Evolutionary conservation across 768 basidiomycete genomes (phyloP).

Genomic region (Paxillus rubicundulus): DNA sequence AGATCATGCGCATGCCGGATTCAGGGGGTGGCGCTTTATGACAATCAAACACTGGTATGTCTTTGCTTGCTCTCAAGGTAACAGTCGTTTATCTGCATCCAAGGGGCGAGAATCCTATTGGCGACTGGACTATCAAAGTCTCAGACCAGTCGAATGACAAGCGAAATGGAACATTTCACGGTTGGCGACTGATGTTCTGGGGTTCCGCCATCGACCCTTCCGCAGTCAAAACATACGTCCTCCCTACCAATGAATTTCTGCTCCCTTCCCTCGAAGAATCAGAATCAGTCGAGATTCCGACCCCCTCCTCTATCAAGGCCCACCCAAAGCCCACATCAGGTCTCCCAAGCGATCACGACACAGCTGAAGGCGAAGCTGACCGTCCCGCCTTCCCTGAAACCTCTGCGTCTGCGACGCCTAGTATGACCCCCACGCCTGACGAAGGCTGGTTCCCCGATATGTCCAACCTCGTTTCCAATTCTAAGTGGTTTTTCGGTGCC

Average conservation of each 20-base stretch:
- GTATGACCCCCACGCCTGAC: constrained; percentile 61
- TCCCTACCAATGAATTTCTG: constrained; percentile 50
- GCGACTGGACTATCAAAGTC: constrained; percentile 87
- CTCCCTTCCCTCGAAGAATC: constrained; percentile 48
- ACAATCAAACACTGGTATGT: constrained; percentile 91
- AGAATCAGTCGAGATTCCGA: constrained; percentile 38
- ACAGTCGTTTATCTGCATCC: constrained; percentile 12
- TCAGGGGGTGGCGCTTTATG: constrained; percentile 98
- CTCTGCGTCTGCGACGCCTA: constrained; percentile 31
- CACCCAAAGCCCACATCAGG: constrained; percentile 83
- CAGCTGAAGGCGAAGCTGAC: constrained; percentile 74
- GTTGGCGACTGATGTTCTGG: constrained; percentile 93
- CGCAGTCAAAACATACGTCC: constrained; percentile 59
- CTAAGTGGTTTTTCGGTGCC: constrained; percentile 90
- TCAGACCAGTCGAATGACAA: constrained; percentile 68
- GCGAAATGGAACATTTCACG: constrained; percentile 69
- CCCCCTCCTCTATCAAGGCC: constrained; percentile 51
- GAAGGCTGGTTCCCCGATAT: constrained; percentile 85
- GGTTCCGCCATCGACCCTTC: constrained; percentile 78
- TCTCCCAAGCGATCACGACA: constrained; percentile 84
- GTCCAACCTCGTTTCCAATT: constrained; percentile 65
- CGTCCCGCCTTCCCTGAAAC: constrained; percentile 63
- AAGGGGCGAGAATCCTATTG: constrained; percentile 92
- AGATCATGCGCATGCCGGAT: constrained; percentile 69
- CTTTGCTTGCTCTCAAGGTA: constrained; percentile 1